phyloP scores from a whole-genome alignment of 345 rosid species.

The Eucalyptus erythrocorys region DNA sequence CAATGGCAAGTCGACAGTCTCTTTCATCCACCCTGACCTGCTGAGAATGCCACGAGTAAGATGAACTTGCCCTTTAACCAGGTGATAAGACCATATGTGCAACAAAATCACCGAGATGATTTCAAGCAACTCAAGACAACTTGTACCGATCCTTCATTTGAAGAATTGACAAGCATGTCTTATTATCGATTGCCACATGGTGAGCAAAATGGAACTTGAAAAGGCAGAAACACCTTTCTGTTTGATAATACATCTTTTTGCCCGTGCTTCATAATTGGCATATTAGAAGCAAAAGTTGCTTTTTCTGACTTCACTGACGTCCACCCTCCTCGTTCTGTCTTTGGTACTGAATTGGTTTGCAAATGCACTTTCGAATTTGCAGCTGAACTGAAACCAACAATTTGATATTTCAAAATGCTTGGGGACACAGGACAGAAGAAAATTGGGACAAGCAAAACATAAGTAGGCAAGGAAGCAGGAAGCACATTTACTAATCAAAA shows the following conservation, averaged over 20 bases:
- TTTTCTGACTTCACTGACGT: conserved; percentile 37
- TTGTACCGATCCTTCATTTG: neutral
- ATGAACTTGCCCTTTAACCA: neutral
- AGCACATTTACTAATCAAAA: neutral
- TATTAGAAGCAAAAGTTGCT: conserved; percentile 1
- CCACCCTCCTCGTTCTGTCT: conserved; percentile 51
- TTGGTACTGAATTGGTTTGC: conserved; percentile 13
- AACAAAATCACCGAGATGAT: neutral
- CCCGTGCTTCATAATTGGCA: conserved; percentile 2
- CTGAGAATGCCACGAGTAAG: neutral
- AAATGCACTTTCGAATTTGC: conserved; percentile 6
- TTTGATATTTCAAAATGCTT: neutral
- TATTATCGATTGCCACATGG: neutral
- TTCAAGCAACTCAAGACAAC: neutral
- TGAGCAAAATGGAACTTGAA: neutral
- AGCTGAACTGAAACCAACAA: conserved; percentile 27
- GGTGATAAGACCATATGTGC: neutral
- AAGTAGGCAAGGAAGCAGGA: neutral
- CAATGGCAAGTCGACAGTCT: conserved; percentile 23
- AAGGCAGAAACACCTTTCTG: conserved; percentile 12
- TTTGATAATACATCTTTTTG: conserved; percentile 16
- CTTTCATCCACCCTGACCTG: conserved; percentile 30
- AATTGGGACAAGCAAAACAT: neutral
- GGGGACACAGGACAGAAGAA: neutral
- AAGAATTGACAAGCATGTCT: neutral